Percentiles rank a stretch among this genome's conserved stretches.
These are phyloP conservation scores for Chenopodium formosanum DNA, from an alignment of 148 eudicot genomes.

Conservation along the genomic window DNA sequence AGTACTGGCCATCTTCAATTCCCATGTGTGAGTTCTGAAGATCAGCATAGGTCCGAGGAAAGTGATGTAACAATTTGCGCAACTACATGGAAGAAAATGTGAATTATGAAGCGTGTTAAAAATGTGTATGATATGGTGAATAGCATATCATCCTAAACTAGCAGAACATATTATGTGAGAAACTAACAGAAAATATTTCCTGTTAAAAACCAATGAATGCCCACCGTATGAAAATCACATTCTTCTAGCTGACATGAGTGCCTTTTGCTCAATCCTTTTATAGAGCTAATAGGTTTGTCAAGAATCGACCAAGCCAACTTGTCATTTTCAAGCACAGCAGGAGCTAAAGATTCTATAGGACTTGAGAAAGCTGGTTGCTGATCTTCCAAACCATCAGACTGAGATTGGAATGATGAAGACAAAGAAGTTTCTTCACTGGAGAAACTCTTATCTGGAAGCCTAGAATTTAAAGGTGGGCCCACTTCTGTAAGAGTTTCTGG, in stretches of 20 bases:
- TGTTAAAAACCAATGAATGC: constrained; percentile 22
- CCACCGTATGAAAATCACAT: constrained; percentile 81
- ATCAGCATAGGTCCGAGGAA: constrained; percentile 97
- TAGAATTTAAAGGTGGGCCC: constrained; percentile 33
- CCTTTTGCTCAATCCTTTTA: constrained; percentile 64
- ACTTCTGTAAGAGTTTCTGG: constrained; percentile 41
- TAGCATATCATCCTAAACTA: constrained; percentile 7
- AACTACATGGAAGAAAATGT: constrained; percentile 51
- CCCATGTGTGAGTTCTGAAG: constrained; percentile 76
- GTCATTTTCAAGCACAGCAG: constrained; percentile 32
- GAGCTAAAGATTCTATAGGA: constrained; percentile 33
- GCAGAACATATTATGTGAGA: not conserved
- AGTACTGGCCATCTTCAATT: constrained; percentile 87
- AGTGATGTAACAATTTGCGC: constrained; percentile 88
- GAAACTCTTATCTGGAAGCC: constrained; percentile 21
- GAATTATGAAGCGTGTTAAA: not conserved
- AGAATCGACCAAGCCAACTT: constrained; percentile 46
- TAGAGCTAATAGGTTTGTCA: constrained; percentile 56
- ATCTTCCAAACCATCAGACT: constrained; percentile 27
- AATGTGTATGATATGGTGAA: constrained; percentile 10
- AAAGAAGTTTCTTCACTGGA: constrained; percentile 37
- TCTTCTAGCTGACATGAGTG: constrained; percentile 60
- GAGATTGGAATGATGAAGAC: constrained; percentile 26
- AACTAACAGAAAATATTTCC: not conserved
- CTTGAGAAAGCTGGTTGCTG: constrained; percentile 28